Evolutionary conservation across 306 rosid species (phyloP).

Genomic region (Abrus pulchellus): DNA sequence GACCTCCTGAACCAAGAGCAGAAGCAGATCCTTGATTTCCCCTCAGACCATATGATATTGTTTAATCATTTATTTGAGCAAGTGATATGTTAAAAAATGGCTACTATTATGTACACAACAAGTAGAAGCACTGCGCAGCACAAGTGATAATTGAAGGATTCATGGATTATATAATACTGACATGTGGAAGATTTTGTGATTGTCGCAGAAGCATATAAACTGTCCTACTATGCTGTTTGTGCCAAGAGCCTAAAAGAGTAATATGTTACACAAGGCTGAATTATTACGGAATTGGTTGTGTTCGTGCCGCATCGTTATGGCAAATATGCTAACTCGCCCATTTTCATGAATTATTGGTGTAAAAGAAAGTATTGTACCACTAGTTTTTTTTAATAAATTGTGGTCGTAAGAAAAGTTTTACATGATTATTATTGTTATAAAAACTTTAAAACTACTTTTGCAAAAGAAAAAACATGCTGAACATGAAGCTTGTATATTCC

Average conservation of each 20-base stretch:
- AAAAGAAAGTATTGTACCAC: not conserved
- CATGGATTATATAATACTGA: conserved; percentile 5
- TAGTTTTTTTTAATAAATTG: not conserved
- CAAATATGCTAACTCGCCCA: not conserved
- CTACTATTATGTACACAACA: not conserved
- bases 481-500: not conserved
- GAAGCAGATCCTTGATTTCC: conserved; percentile 39
- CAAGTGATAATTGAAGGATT: conserved; percentile 29
- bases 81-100: not conserved
- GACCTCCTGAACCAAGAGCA: conserved; percentile 68
- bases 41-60: conserved; percentile 32
- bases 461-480: no score
- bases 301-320: not conserved
- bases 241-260: not conserved
- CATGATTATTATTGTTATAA: not conserved
- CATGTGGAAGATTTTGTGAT: conserved; percentile 21
- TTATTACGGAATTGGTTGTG: not conserved
- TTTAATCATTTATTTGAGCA: conserved; percentile 4
- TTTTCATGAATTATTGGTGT: not conserved
- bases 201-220: not conserved
- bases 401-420: no score
- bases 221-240: not conserved
- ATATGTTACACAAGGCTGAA: not conserved
- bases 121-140: conserved; percentile 29
- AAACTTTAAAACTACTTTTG: not conserved